Evolutionary conservation across 345 rosid species (phyloP).

Genomic region (Linum trigynum): DNA sequence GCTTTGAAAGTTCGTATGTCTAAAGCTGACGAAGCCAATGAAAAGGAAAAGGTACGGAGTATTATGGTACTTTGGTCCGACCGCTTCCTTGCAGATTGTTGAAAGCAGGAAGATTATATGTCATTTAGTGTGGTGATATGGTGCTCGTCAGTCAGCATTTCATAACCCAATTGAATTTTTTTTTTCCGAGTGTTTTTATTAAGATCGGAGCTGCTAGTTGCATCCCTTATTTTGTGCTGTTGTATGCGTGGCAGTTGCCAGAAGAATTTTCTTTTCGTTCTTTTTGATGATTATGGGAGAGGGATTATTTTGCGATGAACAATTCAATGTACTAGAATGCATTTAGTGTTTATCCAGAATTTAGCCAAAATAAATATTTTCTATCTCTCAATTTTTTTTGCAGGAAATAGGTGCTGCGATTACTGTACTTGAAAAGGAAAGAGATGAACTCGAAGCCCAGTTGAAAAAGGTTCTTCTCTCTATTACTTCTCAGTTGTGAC

Average conservation of each 20-base stretch:
- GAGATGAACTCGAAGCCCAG: constrained; percentile 86
- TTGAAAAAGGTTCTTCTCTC: constrained; percentile 52
- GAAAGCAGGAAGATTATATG: not conserved
- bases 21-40: constrained; percentile 70
- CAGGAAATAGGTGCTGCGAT: constrained; percentile 87
- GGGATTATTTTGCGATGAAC: too few relatives aligned
- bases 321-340: too few relatives aligned
- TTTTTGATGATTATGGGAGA: too few relatives aligned
- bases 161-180: not conserved
- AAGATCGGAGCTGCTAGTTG: too few relatives aligned
- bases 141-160: not conserved
- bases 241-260: too few relatives aligned
- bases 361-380: not conserved
- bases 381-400: not conserved
- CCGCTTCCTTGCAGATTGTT: not conserved
- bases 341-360: not conserved
- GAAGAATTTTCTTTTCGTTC: too few relatives aligned
- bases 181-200: not conserved
- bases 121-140: too few relatives aligned
- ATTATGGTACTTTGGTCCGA: not conserved
- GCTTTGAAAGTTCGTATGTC: constrained; percentile 73
- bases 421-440: constrained; percentile 61
- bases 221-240: too few relatives aligned
- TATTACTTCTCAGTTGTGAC: too few relatives aligned
- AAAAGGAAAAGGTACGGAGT: constrained; percentile 59